These are phyloP conservation scores for Alternaria arborescens DNA, from an alignment of 2,329 filamentous ascomycete species.

Conservation along the genomic window DNA sequence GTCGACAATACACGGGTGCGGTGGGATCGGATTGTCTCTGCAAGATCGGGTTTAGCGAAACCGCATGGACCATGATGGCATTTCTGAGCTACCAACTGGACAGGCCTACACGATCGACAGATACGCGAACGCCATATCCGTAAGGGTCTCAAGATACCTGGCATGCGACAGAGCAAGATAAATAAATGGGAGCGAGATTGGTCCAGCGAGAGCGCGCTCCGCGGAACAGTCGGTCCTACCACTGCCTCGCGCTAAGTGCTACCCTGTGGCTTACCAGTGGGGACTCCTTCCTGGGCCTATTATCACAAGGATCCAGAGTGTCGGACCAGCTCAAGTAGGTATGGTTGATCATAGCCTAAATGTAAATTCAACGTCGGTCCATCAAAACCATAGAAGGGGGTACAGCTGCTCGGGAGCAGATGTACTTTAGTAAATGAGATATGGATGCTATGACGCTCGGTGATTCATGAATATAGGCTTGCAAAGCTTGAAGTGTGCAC, in stretches of 20 bases:
- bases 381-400: background rate
- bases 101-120: background rate
- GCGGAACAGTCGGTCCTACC: slow-evolving; percentile 6
- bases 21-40: slow-evolving; percentile 6
- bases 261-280: slow-evolving; percentile 1
- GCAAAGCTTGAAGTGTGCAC: background rate
- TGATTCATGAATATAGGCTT: background rate
- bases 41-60: slow-evolving; percentile 10
- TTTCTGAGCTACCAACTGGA: background rate
- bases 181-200: slow-evolving; percentile 1
- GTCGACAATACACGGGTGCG: background rate
- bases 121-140: background rate
- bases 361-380: slow-evolving; percentile 12
- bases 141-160: background rate
- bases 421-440: background rate
- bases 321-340: slow-evolving; percentile 8
- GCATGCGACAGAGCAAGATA: background rate
- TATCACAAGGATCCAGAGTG: background rate
- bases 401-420: background rate
- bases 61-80: slow-evolving; percentile 7
- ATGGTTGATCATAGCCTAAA: slow-evolving; percentile 7
- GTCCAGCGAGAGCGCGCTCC: background rate
- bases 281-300: background rate
- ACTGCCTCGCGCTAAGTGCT: slow-evolving; percentile 7
- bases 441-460: background rate